These are phyloP conservation scores for Suillus hirtellus DNA, from an alignment of 768 basidiomycete genomes.

Conservation along the genomic window DNA sequence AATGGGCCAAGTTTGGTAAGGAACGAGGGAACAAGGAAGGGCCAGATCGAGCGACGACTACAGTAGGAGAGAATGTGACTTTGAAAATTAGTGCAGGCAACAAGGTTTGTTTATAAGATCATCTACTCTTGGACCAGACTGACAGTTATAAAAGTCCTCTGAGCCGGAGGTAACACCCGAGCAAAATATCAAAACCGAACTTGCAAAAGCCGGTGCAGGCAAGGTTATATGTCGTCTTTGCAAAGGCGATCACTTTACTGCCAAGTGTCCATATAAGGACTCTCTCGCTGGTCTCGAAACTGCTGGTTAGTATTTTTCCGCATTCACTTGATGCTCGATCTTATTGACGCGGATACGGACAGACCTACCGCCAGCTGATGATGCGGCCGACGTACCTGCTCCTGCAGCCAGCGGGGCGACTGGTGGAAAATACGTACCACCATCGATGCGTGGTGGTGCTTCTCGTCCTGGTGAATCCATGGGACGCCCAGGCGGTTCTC, in stretches of 20 bases:
- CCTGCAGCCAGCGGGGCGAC: constrained; percentile 34
- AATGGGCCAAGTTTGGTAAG: constrained; percentile 91
- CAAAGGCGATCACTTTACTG: constrained; percentile 96
- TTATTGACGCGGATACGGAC: not conserved
- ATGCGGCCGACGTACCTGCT: constrained; percentile 34
- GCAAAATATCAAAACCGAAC: constrained; percentile 62
- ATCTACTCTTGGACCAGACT: not conserved
- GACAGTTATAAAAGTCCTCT: constrained; percentile 40
- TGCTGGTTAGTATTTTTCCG: constrained; percentile 41
- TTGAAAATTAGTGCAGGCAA: constrained; percentile 65
- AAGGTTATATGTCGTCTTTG: constrained; percentile 92
- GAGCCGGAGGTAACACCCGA: constrained; percentile 70
- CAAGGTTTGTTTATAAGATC: constrained; percentile 43
- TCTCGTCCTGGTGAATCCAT: constrained; percentile 78
- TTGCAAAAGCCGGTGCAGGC: constrained; percentile 75
- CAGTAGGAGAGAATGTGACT: constrained; percentile 75
- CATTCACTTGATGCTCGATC: constrained; percentile 4
- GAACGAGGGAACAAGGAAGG: constrained; percentile 87
- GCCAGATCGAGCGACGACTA: constrained; percentile 91
- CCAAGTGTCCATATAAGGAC: constrained; percentile 98
- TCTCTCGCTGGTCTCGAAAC: constrained; percentile 77
- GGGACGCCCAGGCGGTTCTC: constrained; percentile 48
- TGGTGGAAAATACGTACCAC: constrained; percentile 89
- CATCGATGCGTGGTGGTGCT: constrained; percentile 79
- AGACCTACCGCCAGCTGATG: constrained; percentile 41